A percentile compares a stretch with the other conserved stretches of the same genome.
Conservation (phyloP, 164 flowering plant genomes). For the Magnolia kwangsiensis region DNA sequence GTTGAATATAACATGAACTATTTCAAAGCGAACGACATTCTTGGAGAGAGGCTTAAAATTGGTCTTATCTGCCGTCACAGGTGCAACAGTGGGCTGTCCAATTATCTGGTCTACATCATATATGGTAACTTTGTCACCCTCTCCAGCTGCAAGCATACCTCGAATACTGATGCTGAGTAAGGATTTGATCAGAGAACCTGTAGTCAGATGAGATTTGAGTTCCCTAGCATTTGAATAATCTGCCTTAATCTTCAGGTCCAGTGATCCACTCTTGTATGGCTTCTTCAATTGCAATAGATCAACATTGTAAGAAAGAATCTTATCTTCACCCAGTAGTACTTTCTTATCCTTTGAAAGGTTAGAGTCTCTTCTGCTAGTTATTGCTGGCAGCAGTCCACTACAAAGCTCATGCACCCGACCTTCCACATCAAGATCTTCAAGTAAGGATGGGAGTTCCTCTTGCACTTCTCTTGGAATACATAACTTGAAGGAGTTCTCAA, state of each 20-base stretch:
- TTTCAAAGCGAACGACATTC: constrained; percentile 95
- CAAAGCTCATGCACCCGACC: constrained; percentile 63
- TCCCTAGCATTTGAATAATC: constrained; percentile 94
- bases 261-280: constrained; percentile 93
- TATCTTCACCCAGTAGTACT: constrained; percentile 61
- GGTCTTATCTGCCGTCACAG: constrained; percentile 92
- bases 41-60: constrained; percentile 95
- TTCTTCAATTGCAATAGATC: constrained; percentile 90
- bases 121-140: constrained; percentile 94
- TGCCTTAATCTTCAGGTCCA: constrained; percentile 89
- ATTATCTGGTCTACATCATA: constrained; percentile 96
- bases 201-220: constrained; percentile 75
- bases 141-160: constrained; percentile 97
- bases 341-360: constrained; percentile 59
- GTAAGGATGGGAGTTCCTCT: constrained; percentile 44
- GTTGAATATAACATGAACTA: constrained; percentile 82
- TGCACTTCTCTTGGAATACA: constrained; percentile 70
- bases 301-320: constrained; percentile 53
- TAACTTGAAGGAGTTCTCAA: constrained; percentile 53
- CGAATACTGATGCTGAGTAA: constrained; percentile 83
- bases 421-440: constrained; percentile 78
- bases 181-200: constrained; percentile 88
- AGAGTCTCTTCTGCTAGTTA: constrained; percentile 59
- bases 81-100: constrained; percentile 87
- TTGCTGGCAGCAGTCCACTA: constrained; percentile 54